Base-by-base conservation (phyloP, 108 stramenopile species). In the Discostella stelligeroides region DNA sequence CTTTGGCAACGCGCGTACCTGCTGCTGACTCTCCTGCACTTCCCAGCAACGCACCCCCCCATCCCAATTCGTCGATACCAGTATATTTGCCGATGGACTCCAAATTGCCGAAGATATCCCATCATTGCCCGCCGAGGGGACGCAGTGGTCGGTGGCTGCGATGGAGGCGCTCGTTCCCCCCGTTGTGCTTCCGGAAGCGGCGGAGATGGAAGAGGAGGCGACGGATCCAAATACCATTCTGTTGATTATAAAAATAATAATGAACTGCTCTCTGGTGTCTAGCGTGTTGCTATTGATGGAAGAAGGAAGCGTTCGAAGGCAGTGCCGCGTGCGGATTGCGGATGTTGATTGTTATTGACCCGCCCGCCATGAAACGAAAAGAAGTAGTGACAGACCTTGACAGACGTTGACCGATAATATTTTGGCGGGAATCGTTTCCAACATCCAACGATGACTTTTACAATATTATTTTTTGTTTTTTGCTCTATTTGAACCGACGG, bases 41-140 rank as follows among this genome's bases (percentile, higher is more conserved):
- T 96, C 92, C 92, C 92, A 96, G 63, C 86, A 89, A 39, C 91
- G 83, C 28, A 96, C 85, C 8, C 88, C 88, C n/a, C 79, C 72
- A 60, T 93, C 95, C 95, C 95, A 96, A 66, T 89, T 92, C 25
- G 85, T 70, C 41, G 83, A 80, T 4, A 89, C 79, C 29, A 96
- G 66, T 63, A 81, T 73, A 79, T 94, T 94, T 15, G 88, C 82
- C 18, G 80, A 84, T 13, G 91, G 87, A 55, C 82, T 84, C 91
- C 92, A 96, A 15, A 54, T 67, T 29, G 93, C 43, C 17, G 72
- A 79, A 29, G 87, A 88, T 37, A 91, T 89, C 7, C 90, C 91
- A 70, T 96, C 95, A 54, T 78, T 84, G 4, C 88, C 89, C 27
- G 91, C 81, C 24, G 73, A 66, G 4, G 86, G 81, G 58, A 91